phyloP scores from a whole-genome alignment of 495 filamentous ascomycete species.

The Elasticomyces elasticus region DNA sequence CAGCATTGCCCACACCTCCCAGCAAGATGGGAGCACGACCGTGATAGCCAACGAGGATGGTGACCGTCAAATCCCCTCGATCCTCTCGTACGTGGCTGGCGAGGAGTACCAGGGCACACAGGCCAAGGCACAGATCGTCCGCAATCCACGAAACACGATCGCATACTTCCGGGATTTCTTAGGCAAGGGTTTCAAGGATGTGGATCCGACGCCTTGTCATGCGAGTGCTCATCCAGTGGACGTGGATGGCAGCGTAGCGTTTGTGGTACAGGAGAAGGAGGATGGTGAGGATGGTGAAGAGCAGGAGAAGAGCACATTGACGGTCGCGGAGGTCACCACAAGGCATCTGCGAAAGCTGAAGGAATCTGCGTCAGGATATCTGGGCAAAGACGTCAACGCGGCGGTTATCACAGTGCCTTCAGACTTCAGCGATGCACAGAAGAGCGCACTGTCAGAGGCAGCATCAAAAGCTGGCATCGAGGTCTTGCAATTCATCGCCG shows the following conservation, averaged over 20 bases:
- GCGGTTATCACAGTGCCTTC: slow-evolving; percentile 91
- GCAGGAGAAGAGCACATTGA: slow-evolving; percentile 59
- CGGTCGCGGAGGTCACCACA: slow-evolving; percentile 76
- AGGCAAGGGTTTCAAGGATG: slow-evolving; percentile 85
- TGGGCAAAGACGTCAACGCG: slow-evolving; percentile 83
- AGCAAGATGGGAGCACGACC: slow-evolving; percentile 92
- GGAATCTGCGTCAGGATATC: slow-evolving; percentile 76
- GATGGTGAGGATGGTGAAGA: slow-evolving; percentile 38
- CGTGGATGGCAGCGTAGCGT: slow-evolving; percentile 32
- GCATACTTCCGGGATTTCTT: slow-evolving; percentile 93
- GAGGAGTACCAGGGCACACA: slow-evolving; percentile 96
- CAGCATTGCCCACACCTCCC: slow-evolving; percentile 83
- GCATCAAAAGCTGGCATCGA: slow-evolving; percentile 77
- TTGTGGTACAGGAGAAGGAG: slow-evolving; percentile 12
- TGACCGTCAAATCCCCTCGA: slow-evolving; percentile 93
- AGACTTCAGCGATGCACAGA: slow-evolving; percentile 79
- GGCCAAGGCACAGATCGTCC: slow-evolving; percentile 83
- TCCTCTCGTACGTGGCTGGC: slow-evolving; percentile 86
- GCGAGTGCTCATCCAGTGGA: slow-evolving; percentile 84
- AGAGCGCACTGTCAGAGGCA: slow-evolving; percentile 63
- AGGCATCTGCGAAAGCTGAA: slow-evolving; percentile 76
- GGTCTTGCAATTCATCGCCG: slow-evolving; percentile 82
- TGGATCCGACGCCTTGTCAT: slow-evolving; percentile 92
- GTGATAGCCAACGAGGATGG: slow-evolving; percentile 99
- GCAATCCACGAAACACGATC: slow-evolving; percentile 85